Base-by-base conservation (phyloP, 1,284 basidiomycete species). In the Vanrija humicola region DNA sequence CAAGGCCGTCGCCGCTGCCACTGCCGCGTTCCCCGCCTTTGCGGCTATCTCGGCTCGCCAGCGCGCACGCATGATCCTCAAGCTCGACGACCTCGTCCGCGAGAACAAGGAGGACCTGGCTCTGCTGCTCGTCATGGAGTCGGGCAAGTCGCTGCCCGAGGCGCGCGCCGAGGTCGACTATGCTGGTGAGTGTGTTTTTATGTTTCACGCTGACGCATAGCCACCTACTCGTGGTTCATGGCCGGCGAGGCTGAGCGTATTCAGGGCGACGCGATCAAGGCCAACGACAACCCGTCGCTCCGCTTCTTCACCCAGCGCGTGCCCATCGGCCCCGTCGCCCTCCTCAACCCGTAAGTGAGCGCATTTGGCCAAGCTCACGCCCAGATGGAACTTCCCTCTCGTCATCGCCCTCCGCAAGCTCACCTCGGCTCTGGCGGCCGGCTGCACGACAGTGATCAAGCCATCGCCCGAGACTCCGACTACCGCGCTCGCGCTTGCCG, bases 381-480 rank as follows among this genome's bases (percentile, higher is more conserved):
- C 10, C 28, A 59, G 57, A 18, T 56, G 67, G 88, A 91, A 92
- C 74, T 93, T 93, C 77, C 90, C 90, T 7, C 89, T 88, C 38
- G 90, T 90, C 0, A 95, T 95, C 75, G 77, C 81, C 57, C 79
- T 78, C 1, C 73, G 80, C 47, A 93, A 93, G 78, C 81, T 92
- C 50, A 88, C 85, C 8, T 90, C 90, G 23, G 91, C 90, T 5
- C 82, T 94, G 53, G 89, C 91, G 5, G 84, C 84, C 44, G 66
- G 66, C 12, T 68, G 66, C 51, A 64, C 62, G n/a, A 55, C 64
- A 34, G 61, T 68, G 29, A 58, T 68, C 59, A 68, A 95, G 77
- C 89, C 91, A 10, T 89, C 89, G 34, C 92, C 95, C 75, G 77
- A 90, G 55, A 93, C 90, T 1, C 91, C 91, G 12, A 81, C 93